A percentile compares a stretch with the other conserved stretches of the same genome.
Conservation (phyloP, 768 basidiomycete genomes). For the Naganishia kalamii region DNA sequence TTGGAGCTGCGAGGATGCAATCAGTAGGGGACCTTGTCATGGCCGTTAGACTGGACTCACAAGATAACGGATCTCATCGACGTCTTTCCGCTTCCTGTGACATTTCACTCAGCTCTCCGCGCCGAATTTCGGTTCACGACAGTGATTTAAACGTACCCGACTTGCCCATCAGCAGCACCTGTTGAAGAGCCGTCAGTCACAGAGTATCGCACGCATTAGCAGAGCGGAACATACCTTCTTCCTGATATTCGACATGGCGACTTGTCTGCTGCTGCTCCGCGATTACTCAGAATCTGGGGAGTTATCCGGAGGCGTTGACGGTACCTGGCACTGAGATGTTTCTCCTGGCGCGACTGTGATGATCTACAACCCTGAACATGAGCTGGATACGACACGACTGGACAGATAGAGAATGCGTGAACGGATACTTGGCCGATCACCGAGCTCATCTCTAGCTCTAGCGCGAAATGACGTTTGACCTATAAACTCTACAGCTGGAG, state of each 20-base stretch:
- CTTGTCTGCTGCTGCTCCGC: no score
- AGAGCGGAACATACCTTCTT: slow-evolving; percentile 1
- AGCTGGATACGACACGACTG: no score
- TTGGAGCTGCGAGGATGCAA: slow-evolving; percentile 61
- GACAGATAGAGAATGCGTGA: no score
- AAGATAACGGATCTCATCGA: slow-evolving; percentile 99
- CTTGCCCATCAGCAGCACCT: slow-evolving; percentile 98
- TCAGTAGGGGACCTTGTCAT: slow-evolving; percentile 13
- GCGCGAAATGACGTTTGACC: no score
- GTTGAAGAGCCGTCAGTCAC: background rate
- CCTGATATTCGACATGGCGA: slow-evolving; percentile 18
- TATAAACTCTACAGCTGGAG: no score
- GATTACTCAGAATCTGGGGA: no score
- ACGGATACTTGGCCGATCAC: no score
- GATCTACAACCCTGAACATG: no score
- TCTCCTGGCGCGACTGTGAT: no score
- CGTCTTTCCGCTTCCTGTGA: slow-evolving; percentile 57
- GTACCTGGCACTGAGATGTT: no score
- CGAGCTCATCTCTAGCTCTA: no score
- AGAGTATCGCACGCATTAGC: background rate
- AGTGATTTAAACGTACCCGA: slow-evolving; percentile 58
- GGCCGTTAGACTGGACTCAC: slow-evolving; percentile 53
- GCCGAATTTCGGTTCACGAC: background rate
- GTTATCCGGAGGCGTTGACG: no score
- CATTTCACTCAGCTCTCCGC: background rate